A percentile compares a stretch with the other conserved stretches of the same genome.
phyloP scores from a whole-genome alignment of 2,329 filamentous ascomycete species.

The Thielaviopsis ethacetica region DNA sequence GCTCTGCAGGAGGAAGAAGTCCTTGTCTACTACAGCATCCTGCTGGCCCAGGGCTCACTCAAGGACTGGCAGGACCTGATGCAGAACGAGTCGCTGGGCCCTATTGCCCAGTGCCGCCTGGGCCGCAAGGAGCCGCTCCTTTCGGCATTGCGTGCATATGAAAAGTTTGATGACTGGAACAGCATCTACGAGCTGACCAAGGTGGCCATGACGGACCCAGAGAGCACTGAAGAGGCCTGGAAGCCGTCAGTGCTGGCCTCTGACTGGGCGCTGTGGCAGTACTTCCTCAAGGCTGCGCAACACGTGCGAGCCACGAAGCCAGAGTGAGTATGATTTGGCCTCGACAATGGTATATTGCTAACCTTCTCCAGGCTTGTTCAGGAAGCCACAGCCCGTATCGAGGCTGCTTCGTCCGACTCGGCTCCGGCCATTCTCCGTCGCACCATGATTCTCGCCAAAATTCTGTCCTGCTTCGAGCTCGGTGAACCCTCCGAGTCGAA shows the following conservation, averaged over 20 bases:
- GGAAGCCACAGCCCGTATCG: slow-evolving; percentile 18
- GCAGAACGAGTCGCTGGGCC: slow-evolving; percentile 24
- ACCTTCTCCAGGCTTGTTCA: slow-evolving; percentile 15
- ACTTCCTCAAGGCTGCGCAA: slow-evolving; percentile 18
- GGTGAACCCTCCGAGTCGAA: not conserved
- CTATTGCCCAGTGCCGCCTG: slow-evolving; percentile 26
- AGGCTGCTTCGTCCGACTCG: slow-evolving; percentile 18
- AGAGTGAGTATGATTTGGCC: slow-evolving; percentile 3
- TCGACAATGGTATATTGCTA: not conserved
- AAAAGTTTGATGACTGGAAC: slow-evolving; percentile 25
- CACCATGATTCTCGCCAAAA: slow-evolving; percentile 23
- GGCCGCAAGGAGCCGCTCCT: slow-evolving; percentile 31
- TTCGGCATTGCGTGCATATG: slow-evolving; percentile 24
- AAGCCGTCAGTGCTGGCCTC: slow-evolving; percentile 27
- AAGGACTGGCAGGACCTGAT: slow-evolving; percentile 26
- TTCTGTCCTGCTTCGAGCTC: slow-evolving; percentile 23
- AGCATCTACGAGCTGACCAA: slow-evolving; percentile 27
- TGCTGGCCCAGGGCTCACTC: slow-evolving; percentile 26
- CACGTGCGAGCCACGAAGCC: slow-evolving; percentile 5
- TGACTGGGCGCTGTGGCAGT: slow-evolving; percentile 24
- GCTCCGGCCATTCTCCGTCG: slow-evolving; percentile 23
- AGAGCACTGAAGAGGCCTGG: slow-evolving; percentile 20
- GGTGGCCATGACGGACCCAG: slow-evolving; percentile 24
- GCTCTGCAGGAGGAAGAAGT: slow-evolving; percentile 29
- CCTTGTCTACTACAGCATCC: slow-evolving; percentile 31